Evolutionary conservation across 2,329 filamentous ascomycete species (phyloP).

Genomic region (Ilyonectria destructans): DNA sequence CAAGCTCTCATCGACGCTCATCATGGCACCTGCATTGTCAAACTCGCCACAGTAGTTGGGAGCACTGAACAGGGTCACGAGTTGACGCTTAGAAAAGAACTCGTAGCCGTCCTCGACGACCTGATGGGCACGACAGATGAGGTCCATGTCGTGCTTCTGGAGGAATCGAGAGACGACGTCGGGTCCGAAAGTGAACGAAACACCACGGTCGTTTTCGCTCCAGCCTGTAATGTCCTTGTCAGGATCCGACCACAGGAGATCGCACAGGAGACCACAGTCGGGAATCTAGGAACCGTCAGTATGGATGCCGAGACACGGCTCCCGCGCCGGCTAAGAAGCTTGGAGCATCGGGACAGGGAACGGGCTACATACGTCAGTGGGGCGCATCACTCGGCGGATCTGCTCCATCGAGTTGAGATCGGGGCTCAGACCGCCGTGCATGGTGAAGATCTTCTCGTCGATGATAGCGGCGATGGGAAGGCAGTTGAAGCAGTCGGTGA

Average conservation of each 20-base stretch:
- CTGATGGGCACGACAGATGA: slow-evolving; percentile 98
- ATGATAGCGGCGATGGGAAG: slow-evolving; percentile 98
- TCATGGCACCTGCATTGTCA: slow-evolving; percentile 99
- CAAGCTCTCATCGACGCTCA: slow-evolving; percentile 99
- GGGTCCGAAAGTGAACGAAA: slow-evolving; percentile 98
- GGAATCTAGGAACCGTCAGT: slow-evolving; percentile 79
- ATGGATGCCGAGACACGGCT: slow-evolving; percentile 41
- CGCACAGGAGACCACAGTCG: slow-evolving; percentile 96
- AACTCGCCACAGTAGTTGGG: slow-evolving; percentile 99
- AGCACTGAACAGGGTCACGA: slow-evolving; percentile 97
- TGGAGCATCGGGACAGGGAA: slow-evolving; percentile 36
- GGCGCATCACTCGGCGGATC: slow-evolving; percentile 98
- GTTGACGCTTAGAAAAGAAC: slow-evolving; percentile 98
- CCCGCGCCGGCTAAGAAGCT: background rate
- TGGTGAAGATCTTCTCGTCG: slow-evolving; percentile 99
- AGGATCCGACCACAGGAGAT: slow-evolving; percentile 98
- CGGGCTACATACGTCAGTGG: slow-evolving; percentile 88
- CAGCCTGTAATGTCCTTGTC: slow-evolving; percentile 99
- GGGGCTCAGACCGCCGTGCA: slow-evolving; percentile 98
- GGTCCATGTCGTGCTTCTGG: slow-evolving; percentile 99
- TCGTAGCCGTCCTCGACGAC: slow-evolving; percentile 99
- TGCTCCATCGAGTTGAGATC: slow-evolving; percentile 99
- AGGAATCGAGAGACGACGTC: slow-evolving; percentile 98
- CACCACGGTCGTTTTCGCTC: slow-evolving; percentile 99
- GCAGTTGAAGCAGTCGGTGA: slow-evolving; percentile 99